Percentiles rank a stretch among this genome's conserved stretches.
These are phyloP conservation scores for Diplodia sapinea DNA, from an alignment of 2,329 filamentous ascomycete species.

Conservation along the genomic window DNA sequence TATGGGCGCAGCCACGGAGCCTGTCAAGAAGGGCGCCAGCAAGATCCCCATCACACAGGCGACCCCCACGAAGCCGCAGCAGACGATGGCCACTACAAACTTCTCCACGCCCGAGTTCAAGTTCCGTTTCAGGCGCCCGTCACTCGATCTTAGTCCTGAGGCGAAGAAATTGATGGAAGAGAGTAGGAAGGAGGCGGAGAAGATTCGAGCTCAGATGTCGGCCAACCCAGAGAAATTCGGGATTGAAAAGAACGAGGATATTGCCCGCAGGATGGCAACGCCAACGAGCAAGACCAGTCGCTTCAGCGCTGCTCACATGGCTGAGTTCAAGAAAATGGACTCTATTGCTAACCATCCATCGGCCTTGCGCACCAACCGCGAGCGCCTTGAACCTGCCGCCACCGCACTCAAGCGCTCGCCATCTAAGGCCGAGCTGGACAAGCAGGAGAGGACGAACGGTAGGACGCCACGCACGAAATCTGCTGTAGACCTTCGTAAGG, in stretches of 20 bases:
- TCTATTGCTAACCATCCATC: conserved; percentile 89
- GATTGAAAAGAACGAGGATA: conserved; percentile 48
- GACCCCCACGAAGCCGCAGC: conserved; percentile 66
- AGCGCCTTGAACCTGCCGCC: conserved; percentile 57
- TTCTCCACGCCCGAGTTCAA: conserved; percentile 62
- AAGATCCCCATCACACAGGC: conserved; percentile 56
- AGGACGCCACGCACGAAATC: conserved; percentile 48
- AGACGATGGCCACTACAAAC: conserved; percentile 24
- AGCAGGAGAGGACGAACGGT: conserved; percentile 56
- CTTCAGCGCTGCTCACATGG: conserved; percentile 85
- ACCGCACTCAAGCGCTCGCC: conserved; percentile 48
- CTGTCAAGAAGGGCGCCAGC: conserved; percentile 47
- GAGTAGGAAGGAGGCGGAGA: conserved; percentile 72
- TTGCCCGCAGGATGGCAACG: conserved; percentile 74
- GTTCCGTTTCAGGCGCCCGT: conserved; percentile 65
- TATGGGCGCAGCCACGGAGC: conserved; percentile 64
- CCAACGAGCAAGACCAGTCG: conserved; percentile 78
- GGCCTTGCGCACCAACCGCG: conserved; percentile 68
- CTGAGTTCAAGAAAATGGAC: conserved; percentile 96
- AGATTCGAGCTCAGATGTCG: conserved; percentile 71
- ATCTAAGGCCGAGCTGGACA: conserved; percentile 69
- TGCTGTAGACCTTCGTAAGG: conserved; percentile 36
- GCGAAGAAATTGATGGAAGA: conserved; percentile 67
- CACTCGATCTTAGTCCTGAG: conserved; percentile 65
- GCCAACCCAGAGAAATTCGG: conserved; percentile 58